Evolutionary conservation across 176 grass and related monocot genomes (phyloP).

Genomic region (Oryza meyeriana): DNA sequence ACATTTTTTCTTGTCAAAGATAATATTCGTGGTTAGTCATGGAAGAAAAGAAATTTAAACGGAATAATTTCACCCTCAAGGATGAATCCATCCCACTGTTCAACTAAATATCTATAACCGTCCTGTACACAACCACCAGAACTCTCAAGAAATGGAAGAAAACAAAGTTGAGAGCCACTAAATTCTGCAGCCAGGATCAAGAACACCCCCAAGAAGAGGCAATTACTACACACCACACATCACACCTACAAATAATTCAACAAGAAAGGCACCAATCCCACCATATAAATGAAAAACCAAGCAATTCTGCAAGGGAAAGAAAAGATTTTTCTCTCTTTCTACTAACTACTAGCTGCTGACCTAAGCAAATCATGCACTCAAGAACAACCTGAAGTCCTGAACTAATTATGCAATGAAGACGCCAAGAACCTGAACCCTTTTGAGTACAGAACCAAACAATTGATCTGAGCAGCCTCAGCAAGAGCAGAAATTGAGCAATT

Average conservation of each 20-base stretch:
- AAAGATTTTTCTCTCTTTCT: neutral
- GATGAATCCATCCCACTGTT: neutral
- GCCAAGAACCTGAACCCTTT: neutral
- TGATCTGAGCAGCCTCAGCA: neutral
- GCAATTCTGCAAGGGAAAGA: neutral
- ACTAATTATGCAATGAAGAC: neutral
- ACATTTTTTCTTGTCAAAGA: neutral
- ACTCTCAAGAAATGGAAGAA: neutral
- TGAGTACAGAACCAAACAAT: neutral
- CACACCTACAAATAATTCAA: neutral
- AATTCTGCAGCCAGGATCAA: neutral
- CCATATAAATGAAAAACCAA: neutral
- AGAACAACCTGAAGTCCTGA: neutral
- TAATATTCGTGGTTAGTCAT: slow-evolving; percentile 9
- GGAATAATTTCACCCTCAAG: slow-evolving; percentile 6
- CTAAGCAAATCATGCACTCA: neutral
- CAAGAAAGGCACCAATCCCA: neutral
- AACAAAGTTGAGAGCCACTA: neutral
- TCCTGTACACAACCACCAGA: neutral
- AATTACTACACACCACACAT: neutral
- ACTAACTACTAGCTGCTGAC: neutral
- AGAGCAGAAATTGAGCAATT: neutral
- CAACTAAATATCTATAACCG: slow-evolving; percentile 27
- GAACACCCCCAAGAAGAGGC: neutral
- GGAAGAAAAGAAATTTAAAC: neutral